Base-by-base conservation (phyloP, 129 eudicot genomes). In the Flaveria ramosissima region DNA sequence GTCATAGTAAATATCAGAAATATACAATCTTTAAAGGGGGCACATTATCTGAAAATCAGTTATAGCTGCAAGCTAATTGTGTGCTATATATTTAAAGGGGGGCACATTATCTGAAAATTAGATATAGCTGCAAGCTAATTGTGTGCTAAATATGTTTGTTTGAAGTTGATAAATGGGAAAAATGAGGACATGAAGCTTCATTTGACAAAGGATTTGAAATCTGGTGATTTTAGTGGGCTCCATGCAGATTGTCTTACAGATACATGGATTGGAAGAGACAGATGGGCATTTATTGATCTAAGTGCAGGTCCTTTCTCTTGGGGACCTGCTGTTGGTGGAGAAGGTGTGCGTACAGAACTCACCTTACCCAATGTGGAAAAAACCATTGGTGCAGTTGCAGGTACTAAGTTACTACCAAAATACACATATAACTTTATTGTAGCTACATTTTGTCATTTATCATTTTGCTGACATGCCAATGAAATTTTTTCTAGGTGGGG, bases 291-390 rank as follows among this genome's bases (percentile, higher is more conserved):
- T 79, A 87, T 93, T 73, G 98, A 93, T 82, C 78, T 93, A 77
- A 88, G 86, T 77, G 96, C 98, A 5, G 98, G 98, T 68, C 98
- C 98, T 56, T 93, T 93, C 73, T 83, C 98, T 24, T 93, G 98
- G 98, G 98, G 97, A 21, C 98, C 98, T 78, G 92, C 98, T 79
- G 98, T 93, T 32, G 98, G 98, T 59, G 98, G 98, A 83, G 97
- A 90, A 85, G 98, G 98, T 72, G 98, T 93, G 57, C 98, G 98
- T 48, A 93, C 97, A 71, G 97, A 93, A 77, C 83, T 85, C 39
- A 93, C 92, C 73, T 84, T 93, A 79, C 98, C 98, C 15, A 93
- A 88, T 60, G 97, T 93, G 81, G 90, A 87, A 46, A 90, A 87
- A 83, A 93, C 98, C 32, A 88, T 93, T 45, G 98, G 98, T 67